phyloP scores from a whole-genome alignment of 2,329 filamentous ascomycete genomes.

The Ambrosiella cleistominuta region DNA sequence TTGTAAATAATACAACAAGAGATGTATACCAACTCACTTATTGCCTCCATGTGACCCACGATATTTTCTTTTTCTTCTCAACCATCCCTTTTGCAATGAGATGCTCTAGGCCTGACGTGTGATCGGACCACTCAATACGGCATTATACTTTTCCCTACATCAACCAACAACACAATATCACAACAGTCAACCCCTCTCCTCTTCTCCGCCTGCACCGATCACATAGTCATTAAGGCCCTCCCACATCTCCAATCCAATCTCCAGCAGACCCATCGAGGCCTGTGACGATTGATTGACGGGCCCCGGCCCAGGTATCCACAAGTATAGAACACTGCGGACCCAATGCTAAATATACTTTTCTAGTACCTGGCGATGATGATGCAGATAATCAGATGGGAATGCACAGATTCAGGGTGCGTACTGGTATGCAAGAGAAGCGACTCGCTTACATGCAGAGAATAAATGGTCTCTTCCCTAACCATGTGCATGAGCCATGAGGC shows the following conservation, averaged over 20 bases:
- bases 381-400: background rate
- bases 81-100: background rate
- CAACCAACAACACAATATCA: background rate
- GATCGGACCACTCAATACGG: background rate
- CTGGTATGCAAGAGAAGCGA: background rate
- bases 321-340: background rate
- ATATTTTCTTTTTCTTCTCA: background rate
- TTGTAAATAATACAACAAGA: too few species aligned
- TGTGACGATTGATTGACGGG: background rate
- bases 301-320: background rate
- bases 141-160: background rate
- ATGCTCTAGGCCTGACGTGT: background rate
- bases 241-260: too few species aligned
- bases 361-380: background rate
- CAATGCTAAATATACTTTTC: background rate
- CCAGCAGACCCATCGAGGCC: background rate
- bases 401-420: background rate
- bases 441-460: background rate
- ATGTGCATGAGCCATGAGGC: background rate
- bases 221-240: too few species aligned
- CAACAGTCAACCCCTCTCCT: too few species aligned
- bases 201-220: too few species aligned
- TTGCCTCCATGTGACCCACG: background rate
- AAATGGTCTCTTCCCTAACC: background rate
- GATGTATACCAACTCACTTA: background rate